Evolutionary conservation across 176 grass and related monocot genomes (phyloP).

Genomic region (Saccharum spontaneum): DNA sequence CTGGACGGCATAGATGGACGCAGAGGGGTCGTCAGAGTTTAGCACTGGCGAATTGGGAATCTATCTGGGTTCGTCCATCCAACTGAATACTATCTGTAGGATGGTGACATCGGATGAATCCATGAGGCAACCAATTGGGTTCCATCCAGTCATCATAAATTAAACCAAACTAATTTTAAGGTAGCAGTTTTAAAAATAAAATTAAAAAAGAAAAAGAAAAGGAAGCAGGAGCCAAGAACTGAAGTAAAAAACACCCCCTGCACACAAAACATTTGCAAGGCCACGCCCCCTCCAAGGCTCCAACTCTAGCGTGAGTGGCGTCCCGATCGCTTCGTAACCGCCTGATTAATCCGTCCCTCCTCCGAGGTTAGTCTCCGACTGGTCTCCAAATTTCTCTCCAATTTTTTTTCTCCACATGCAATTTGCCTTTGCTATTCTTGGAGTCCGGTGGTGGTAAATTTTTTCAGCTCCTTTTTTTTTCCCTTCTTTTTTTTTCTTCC

Average conservation of each 20-base stretch:
- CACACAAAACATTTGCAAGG: slow-evolving; percentile 35
- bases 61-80: slow-evolving; percentile 15
- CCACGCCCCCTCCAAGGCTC: neutral
- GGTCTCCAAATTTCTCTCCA: slow-evolving; percentile 39
- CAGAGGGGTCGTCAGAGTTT: neutral
- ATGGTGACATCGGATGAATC: slow-evolving; percentile 10
- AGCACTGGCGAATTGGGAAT: slow-evolving; percentile 9
- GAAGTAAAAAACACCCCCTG: slow-evolving; percentile 30
- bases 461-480: slow-evolving; percentile 22
- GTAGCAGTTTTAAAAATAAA: neutral
- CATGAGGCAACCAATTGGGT: neutral
- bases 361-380: slow-evolving; percentile 51
- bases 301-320: slow-evolving; percentile 2
- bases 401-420: slow-evolving; percentile 13
- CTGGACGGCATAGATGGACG: slow-evolving; percentile 27
- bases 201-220: neutral
- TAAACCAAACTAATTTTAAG: slow-evolving; percentile 3
- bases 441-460: slow-evolving; percentile 43
- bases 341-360: slow-evolving; percentile 38
- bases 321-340: slow-evolving; percentile 47
- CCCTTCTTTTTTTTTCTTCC: slow-evolving; percentile 12
- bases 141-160: neutral
- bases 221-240: slow-evolving; percentile 24
- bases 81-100: slow-evolving; percentile 16
- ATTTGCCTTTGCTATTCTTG: slow-evolving; percentile 45